Evolutionary conservation across 805 yeast species (phyloP).

Genomic region (Candida coleopterorum): DNA sequence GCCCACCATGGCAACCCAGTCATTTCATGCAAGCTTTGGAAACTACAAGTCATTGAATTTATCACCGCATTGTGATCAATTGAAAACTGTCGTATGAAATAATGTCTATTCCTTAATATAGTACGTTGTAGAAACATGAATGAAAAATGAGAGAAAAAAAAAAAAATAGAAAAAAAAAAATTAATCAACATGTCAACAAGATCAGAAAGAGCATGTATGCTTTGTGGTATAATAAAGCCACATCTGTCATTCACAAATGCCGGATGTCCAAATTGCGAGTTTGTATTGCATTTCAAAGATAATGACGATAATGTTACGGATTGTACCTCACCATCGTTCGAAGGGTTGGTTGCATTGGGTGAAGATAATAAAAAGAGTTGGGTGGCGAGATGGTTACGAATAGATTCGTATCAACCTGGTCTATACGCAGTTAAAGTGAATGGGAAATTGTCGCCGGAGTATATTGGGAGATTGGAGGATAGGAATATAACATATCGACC

Average conservation of each 20-base stretch:
- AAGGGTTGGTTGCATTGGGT: constrained; percentile 88
- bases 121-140: background rate
- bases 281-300: constrained; percentile 68
- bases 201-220: constrained; percentile 93
- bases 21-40: constrained; percentile 48
- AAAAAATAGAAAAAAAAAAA: background rate
- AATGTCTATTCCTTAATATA: background rate
- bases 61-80: constrained; percentile 30
- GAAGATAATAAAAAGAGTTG: constrained; percentile 76
- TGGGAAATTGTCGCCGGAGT: constrained; percentile 87
- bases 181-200: constrained; percentile 41
- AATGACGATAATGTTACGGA: constrained; percentile 84
- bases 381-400: constrained; percentile 95
- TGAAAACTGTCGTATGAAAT: constrained; percentile 17
- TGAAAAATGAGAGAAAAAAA: constrained; percentile 1
- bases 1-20: constrained; percentile 80
- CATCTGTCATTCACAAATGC: constrained; percentile 65
- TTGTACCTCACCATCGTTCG: constrained; percentile 94
- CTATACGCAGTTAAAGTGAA: constrained; percentile 89
- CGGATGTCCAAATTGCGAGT: constrained; percentile 97
- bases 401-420: constrained; percentile 84
- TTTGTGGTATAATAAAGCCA: constrained; percentile 89
- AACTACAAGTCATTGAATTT: constrained; percentile 27
- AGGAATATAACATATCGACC: constrained; percentile 87
- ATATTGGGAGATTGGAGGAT: constrained; percentile 63